Percentiles rank a stretch among this genome's conserved stretches.
Evolutionary conservation across 1,284 basidiomycete genomes (phyloP).

Genomic region (Prillingera fragicola): DNA sequence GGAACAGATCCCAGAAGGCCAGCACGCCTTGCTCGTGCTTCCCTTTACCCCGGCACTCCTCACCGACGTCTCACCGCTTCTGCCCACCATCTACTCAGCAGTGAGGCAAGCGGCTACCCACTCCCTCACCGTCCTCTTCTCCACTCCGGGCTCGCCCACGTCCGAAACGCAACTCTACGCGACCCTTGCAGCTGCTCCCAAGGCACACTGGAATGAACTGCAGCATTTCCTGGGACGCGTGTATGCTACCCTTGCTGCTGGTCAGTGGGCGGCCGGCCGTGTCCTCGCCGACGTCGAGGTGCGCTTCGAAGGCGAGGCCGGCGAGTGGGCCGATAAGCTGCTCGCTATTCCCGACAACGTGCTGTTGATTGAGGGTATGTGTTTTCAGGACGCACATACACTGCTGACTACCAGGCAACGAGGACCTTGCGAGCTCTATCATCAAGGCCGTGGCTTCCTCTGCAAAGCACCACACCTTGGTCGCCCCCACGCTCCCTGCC

Average conservation of each 20-base stretch:
- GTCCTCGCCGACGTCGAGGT: constrained; percentile 44
- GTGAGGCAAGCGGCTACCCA: constrained; percentile 15
- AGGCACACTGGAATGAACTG: constrained; percentile 27
- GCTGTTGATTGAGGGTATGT: constrained; percentile 18
- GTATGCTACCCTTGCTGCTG: constrained; percentile 40
- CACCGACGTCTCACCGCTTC: constrained; percentile 19
- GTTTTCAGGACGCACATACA: background rate
- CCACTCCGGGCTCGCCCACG: constrained; percentile 15
- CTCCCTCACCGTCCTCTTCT: constrained; percentile 32
- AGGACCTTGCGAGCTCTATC: constrained; percentile 3
- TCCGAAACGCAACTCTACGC: constrained; percentile 28
- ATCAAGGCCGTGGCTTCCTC: background rate
- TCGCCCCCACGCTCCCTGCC: background rate
- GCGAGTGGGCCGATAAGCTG: constrained; percentile 22
- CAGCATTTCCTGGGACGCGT: constrained; percentile 42
- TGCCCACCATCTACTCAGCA: constrained; percentile 21
- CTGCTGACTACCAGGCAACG: background rate
- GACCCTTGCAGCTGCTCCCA: constrained; percentile 16
- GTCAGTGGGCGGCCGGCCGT: constrained; percentile 34
- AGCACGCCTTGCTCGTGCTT: constrained; percentile 26
- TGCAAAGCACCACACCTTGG: background rate
- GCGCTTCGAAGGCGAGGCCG: constrained; percentile 36
- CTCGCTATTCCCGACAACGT: constrained; percentile 10
- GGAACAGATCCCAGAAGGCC: constrained; percentile 1
- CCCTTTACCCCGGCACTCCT: constrained; percentile 32